Base-by-base conservation (phyloP, 2,329 filamentous ascomycete genomes). In the Colletotrichum chrysophilum region DNA sequence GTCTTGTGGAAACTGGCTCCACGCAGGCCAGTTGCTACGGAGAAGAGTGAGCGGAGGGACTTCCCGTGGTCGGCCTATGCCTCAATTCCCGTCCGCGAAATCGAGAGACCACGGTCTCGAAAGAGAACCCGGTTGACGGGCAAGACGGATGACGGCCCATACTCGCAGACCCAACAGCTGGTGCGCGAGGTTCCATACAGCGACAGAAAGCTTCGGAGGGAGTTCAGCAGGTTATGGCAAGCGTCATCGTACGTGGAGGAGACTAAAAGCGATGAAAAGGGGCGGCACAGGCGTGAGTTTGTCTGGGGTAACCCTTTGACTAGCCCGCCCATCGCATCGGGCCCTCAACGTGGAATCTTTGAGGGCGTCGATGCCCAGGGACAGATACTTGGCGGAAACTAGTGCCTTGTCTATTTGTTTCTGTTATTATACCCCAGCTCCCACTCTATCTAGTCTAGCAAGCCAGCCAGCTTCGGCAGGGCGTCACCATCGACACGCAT, bases 401-500 rank as follows among this genome's bases (percentile, higher is more conserved):
- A 76, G 43, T 26, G 48, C 70, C 55, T 67, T 70, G 62, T 28
- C 26, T 62, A 10, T 48, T 55, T 18, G 36, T 24, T n/a, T 32
- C 12, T 28, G 6, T 30, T 3, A 38, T 32, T 34, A 52, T 68
- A 60, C 18, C 30, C 66, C 32, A 4, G 56, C 81, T 74, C 85
- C 66, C 83, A 24, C 2, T 56, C 18, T 58, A 7, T 60, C 16
- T 56, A 61, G 58, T 70, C 83, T 77, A 86, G 76, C 78, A 89
- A 78, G 18, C 81, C 82, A 12, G 91, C 93, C 80, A 96, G 82
- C 85, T 90, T 92, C 32, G 82, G 85, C 84, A 96, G 81, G 1
- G 85, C 90, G 18, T 94, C 90, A 4, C 92, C 91, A 74, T 96
- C 94, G 2, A 96, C 92, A 38, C 94, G 89, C 91, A 96, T 92